These are phyloP conservation scores for Paraleonurus japonicus DNA, from an alignment of 257 asterid species.

Conservation along the genomic window DNA sequence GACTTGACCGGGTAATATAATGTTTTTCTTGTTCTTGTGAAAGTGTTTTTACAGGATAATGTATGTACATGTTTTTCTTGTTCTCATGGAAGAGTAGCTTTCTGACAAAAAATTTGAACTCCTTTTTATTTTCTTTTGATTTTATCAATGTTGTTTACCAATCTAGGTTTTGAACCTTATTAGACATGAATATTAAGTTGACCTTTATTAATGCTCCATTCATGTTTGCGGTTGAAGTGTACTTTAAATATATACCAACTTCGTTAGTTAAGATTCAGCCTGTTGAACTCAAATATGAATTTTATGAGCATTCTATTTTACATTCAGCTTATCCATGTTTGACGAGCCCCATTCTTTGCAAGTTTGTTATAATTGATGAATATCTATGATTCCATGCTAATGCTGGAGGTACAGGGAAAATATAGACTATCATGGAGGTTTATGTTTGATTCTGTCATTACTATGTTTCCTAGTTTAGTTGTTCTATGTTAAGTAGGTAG, in stretches of 20 bases:
- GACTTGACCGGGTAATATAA: background rate
- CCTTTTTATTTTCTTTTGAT: background rate
- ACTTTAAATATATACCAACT: background rate
- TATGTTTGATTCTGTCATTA: background rate
- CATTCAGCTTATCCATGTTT: constrained; percentile 5
- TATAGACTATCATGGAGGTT: background rate
- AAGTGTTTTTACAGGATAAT: background rate
- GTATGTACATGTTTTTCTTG: background rate
- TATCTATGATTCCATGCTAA: background rate
- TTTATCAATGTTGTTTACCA: background rate
- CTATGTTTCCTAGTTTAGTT: background rate
- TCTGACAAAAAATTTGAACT: background rate
- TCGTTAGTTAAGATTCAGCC: background rate
- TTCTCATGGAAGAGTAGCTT: background rate
- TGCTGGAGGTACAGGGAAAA: background rate
- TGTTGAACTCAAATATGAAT: background rate
- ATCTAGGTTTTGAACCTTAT: background rate
- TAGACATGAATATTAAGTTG: background rate
- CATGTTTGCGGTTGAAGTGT: background rate
- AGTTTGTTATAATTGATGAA: background rate
- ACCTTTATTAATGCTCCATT: background rate
- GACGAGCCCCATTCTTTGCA: background rate
- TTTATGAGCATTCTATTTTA: constrained; percentile 8
- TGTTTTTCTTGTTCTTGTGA: background rate
- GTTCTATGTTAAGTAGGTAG: background rate